A percentile compares a stretch with the other conserved stretches of the same genome.
Evolutionary conservation across 768 basidiomycete species (phyloP).

Genomic region (Termitomyces heimii): DNA sequence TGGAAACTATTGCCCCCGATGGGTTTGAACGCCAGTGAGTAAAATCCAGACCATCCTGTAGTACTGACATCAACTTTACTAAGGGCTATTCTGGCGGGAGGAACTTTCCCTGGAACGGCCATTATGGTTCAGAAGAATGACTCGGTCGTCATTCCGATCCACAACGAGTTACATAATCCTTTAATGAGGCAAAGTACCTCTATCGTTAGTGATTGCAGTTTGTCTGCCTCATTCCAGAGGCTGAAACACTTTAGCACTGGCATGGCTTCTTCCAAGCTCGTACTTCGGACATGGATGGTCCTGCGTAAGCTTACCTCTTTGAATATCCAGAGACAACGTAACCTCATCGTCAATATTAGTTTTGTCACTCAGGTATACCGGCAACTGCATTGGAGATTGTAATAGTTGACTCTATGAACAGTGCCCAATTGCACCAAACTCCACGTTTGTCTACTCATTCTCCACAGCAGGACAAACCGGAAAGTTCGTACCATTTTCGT

Average conservation of each 20-base stretch:
- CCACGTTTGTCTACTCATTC: constrained; percentile 29
- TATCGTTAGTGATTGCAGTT: constrained; percentile 11
- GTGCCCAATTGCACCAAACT: constrained; percentile 35
- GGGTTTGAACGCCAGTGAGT: constrained; percentile 14
- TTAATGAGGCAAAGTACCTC: constrained; percentile 20
- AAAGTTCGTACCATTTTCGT: constrained; percentile 8
- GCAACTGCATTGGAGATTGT: no score
- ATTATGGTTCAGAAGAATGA: constrained; percentile 17
- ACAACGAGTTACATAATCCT: constrained; percentile 16
- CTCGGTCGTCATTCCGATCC: constrained; percentile 17
- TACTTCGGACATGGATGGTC: constrained; percentile 30
- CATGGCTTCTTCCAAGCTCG: constrained; percentile 30
- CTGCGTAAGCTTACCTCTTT: constrained; percentile 18
- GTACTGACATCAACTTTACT: neutral
- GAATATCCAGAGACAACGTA: neutral
- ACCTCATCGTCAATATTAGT: constrained; percentile 2
- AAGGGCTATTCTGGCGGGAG: constrained; percentile 16
- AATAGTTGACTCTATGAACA: neutral
- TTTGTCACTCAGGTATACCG: constrained; percentile 35
- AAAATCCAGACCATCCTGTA: neutral
- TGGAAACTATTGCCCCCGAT: constrained; percentile 12
- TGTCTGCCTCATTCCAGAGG: neutral
- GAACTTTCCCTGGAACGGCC: constrained; percentile 16
- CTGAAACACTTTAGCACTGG: constrained; percentile 21
- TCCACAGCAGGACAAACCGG: constrained; percentile 27